A percentile compares a stretch with the other conserved stretches of the same genome.
These are phyloP conservation scores for Hirsutella thompsonii DNA, from an alignment of 2,329 filamentous ascomycete species.

Conservation along the genomic window DNA sequence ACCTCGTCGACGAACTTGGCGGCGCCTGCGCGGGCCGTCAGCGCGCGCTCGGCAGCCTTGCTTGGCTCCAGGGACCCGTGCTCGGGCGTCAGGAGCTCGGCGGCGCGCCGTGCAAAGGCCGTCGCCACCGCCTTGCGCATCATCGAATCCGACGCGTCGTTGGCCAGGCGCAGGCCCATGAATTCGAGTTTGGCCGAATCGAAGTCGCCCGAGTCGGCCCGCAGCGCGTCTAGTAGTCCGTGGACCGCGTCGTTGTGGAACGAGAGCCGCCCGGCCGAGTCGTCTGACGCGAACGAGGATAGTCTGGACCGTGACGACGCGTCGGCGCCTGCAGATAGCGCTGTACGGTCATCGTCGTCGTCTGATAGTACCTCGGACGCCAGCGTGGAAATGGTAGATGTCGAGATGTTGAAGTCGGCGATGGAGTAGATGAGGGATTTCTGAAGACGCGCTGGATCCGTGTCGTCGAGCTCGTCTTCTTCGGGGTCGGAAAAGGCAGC, in stretches of 20 bases:
- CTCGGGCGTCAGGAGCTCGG: conserved; percentile 47
- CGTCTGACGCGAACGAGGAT: conserved; percentile 61
- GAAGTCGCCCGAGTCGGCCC: conserved; percentile 63
- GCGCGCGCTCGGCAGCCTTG: conserved; percentile 50
- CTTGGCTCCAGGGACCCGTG: conserved; percentile 41
- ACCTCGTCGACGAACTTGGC: too few species aligned
- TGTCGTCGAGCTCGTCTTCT: conserved; percentile 34
- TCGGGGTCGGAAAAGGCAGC: conserved; percentile 32
- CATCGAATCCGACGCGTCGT: conserved; percentile 79
- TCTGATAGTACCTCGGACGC: conserved; percentile 54
- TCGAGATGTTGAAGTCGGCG: conserved; percentile 37
- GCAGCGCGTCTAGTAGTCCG: conserved; percentile 76
- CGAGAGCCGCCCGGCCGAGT: conserved; percentile 41
- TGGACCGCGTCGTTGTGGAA: conserved; percentile 84
- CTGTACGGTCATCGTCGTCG: conserved; percentile 53
- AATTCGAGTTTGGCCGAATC: conserved; percentile 78
- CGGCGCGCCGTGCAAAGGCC: conserved; percentile 71
- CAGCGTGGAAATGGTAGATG: conserved; percentile 43
- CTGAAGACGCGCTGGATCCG: conserved; percentile 38
- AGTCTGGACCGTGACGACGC: conserved; percentile 47
- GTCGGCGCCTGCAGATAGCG: conserved; percentile 23
- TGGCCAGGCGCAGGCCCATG: conserved; percentile 80
- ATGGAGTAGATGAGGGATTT: conserved; percentile 42
- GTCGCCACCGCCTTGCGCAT: conserved; percentile 77
- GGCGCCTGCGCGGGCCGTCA: conserved; percentile 41